Evolutionary conservation across 2,329 filamentous ascomycete species (phyloP), one percentile per base, ranked within the genome.

Genomic region (Verticillium zaregamsianum): DNA sequence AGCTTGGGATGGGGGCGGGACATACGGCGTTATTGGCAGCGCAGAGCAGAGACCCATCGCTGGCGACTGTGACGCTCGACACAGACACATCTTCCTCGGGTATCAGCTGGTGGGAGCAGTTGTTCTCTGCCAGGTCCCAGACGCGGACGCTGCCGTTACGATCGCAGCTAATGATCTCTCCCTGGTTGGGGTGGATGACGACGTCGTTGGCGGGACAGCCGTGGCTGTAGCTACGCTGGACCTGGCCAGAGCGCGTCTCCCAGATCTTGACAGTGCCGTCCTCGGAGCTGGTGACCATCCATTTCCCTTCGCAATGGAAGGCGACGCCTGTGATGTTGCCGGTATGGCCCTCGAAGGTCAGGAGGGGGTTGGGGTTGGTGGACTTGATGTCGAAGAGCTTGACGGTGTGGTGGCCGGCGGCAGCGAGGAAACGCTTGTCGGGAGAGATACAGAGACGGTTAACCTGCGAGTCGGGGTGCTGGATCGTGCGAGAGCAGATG

Each of bases 371-470:
- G 2, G 95, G 93, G 70, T 98, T 98, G n/a, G 92, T 94, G 17
- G 93, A 97, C 73, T 97, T 97, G 81, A 98, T 97, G 72, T 99
- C 95, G 80, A 96, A 99, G 62, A 99, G 90, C 79, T 98, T 98
- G 72, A 99, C 92, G 59, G 91, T 93, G 75, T 94, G 85, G 73
- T 89, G 85, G 68, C 85, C 84, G 8, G 85, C 85, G n/a, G 92
- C 93, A 37, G 93, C 94, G 60, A 98, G 89, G 76, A 90, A 97
- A 65, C 94, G 91, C 79, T 99, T 99, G 80, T 99, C 95, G 65
- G 95, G 95, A 14, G 95, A 97, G 72, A 99, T 99, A 77, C 94
- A 98, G 57, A 99, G 89, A 54, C 95, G 91, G 78, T 99, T 99
- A 69, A 99, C 95, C 77, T 99, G 95, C 11, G 94, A 98, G 77